These are phyloP conservation scores for Taxillus chinensis DNA, from an alignment of 164 flowering plant species.

Conservation along the genomic window DNA sequence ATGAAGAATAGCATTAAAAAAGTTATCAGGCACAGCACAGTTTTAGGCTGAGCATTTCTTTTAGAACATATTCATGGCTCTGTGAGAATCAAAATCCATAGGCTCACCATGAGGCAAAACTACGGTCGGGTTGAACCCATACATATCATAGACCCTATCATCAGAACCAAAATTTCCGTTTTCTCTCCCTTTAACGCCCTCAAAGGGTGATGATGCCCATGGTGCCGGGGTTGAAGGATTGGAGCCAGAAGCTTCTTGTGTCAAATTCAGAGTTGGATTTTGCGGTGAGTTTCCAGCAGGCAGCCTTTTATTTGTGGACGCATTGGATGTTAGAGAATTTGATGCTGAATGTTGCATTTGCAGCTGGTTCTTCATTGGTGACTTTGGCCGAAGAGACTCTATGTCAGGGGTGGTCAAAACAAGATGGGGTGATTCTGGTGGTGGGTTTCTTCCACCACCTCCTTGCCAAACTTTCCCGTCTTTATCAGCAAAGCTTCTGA, in stretches of 20 bases:
- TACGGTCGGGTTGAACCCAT: slow-evolving; percentile 30
- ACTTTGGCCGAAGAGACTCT: slow-evolving; percentile 85
- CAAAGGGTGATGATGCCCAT: slow-evolving; percentile 50
- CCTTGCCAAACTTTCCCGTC: slow-evolving; percentile 98
- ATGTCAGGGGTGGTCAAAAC: slow-evolving; percentile 89
- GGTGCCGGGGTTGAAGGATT: slow-evolving; percentile 43
- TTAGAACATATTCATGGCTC: slow-evolving; percentile 37
- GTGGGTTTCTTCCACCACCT: slow-evolving; percentile 95
- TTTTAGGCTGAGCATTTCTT: background rate
- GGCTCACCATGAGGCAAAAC: slow-evolving; percentile 37
- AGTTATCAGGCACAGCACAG: background rate
- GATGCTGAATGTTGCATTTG: slow-evolving; percentile 48
- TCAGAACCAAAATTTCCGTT: slow-evolving; percentile 25
- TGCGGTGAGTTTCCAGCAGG: slow-evolving; percentile 62
- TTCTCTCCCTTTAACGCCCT: slow-evolving; percentile 41
- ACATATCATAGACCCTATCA: slow-evolving; percentile 48
- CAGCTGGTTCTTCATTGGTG: slow-evolving; percentile 93
- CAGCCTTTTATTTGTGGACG: slow-evolving; percentile 41
- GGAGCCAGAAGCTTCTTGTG: slow-evolving; percentile 66
- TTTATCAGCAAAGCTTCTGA: slow-evolving; percentile 69
- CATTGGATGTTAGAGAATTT: slow-evolving; percentile 43
- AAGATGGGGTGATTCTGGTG: slow-evolving; percentile 93
- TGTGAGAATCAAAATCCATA: slow-evolving; percentile 48
- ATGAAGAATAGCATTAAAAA: background rate
- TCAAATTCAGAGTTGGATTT: slow-evolving; percentile 28